These are phyloP conservation scores for Lichtheimia ornata DNA, from an alignment of 371 early-diverging fungal species.

Conservation along the genomic window DNA sequence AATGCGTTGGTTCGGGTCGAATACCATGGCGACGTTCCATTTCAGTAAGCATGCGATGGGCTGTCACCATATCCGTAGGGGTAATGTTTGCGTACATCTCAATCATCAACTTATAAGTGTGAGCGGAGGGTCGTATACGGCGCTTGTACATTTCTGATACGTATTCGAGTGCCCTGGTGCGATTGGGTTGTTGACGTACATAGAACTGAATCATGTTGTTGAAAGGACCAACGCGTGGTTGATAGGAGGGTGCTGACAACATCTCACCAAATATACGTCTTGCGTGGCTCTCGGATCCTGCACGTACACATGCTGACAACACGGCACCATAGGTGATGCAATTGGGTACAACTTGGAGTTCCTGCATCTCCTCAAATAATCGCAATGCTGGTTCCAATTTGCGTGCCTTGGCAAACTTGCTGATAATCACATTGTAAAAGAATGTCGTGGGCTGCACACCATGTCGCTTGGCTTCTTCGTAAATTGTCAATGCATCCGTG, in stretches of 20 bases:
- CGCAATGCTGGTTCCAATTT: slow-evolving; percentile 58
- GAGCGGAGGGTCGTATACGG: slow-evolving; percentile 58
- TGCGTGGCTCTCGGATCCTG: slow-evolving; percentile 57
- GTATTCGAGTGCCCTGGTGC: slow-evolving; percentile 55
- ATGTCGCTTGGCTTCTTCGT: slow-evolving; percentile 63
- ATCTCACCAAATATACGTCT: slow-evolving; percentile 55
- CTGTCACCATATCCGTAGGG: slow-evolving; percentile 66
- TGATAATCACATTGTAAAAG: slow-evolving; percentile 68
- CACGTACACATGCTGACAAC: slow-evolving; percentile 65
- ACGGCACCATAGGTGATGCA: slow-evolving; percentile 66
- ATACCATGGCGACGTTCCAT: slow-evolving; percentile 50
- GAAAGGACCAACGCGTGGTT: slow-evolving; percentile 62
- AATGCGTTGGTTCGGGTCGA: slow-evolving; percentile 58
- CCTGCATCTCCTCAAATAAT: slow-evolving; percentile 64
- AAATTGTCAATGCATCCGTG: slow-evolving; percentile 53
- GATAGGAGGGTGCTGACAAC: slow-evolving; percentile 51
- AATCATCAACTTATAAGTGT: slow-evolving; percentile 64
- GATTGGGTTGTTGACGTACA: slow-evolving; percentile 58
- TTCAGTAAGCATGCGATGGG: slow-evolving; percentile 53
- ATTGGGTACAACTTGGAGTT: slow-evolving; percentile 51
- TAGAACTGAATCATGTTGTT: slow-evolving; percentile 72
- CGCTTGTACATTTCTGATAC: slow-evolving; percentile 52
- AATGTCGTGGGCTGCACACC: slow-evolving; percentile 63
- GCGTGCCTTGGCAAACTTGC: slow-evolving; percentile 66
- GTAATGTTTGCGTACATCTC: slow-evolving; percentile 61